Base-by-base conservation (phyloP, 139 green algal genomes). In the Dunaliella primolecta region DNA sequence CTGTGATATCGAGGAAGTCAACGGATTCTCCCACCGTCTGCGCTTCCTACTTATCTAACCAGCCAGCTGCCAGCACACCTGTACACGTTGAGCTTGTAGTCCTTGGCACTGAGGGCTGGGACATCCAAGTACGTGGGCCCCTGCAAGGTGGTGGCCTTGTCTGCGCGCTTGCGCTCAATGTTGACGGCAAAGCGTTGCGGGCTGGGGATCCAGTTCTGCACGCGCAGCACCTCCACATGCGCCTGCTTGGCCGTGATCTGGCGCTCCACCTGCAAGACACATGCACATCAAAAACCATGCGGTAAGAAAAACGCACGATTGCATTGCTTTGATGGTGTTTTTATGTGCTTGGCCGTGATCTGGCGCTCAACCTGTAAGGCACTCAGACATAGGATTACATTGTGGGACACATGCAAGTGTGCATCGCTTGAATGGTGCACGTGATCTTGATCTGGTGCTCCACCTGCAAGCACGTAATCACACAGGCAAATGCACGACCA, bases 181-280 rank as follows among this genome's bases (percentile, higher is more conserved):
- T 20, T 80, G 1, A 85, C 86, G 64, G 87, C 88, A 87, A 97
- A 96, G 75, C 94, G 92, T 90, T 97, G 94, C 56, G 91, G 89
- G 76, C 85, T 88, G 80, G 91, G 87, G 79, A 96, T 84, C 94
- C 94, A 97, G 90, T 97, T 97, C 75, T 72, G 36, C 31, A 96
- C 93, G 37, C 83, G 89, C 36, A 97, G 83, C 36, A 83, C 71
- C 83, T 94, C 92, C 2, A 64, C 86, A 86, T 94, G 89, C 55
- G 36, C 55, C 79, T 81, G 46, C 86, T 96, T 96, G 77, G 94
- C 92, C 21, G 84, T 71, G 21, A 94, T 86, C 2, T 81, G 36
- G 2, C 83, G 81, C 76, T 91, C 87, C 24, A 96, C 35, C 46
- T 64, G 46, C n/a, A n/a, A n/a, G n/a, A n/a, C n/a, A n/a, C n/a